These are phyloP conservation scores for Phytophthora syringae DNA, from an alignment of 352 stramenopile genomes.

Conservation along the genomic window DNA sequence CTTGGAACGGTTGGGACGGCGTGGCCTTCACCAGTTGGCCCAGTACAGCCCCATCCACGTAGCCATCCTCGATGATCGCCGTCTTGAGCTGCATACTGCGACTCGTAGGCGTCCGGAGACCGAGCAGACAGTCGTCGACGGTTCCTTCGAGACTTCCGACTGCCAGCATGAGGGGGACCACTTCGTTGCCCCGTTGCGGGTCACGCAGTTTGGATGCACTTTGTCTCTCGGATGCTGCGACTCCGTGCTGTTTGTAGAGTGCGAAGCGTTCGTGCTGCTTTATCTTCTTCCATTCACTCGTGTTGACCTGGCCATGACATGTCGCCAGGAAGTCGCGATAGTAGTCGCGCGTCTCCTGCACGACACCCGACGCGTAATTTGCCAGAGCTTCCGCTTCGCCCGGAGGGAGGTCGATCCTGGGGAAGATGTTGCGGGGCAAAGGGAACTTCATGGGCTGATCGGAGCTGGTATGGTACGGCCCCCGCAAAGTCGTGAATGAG, in stretches of 20 bases:
- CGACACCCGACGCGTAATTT: slow-evolving; percentile 23
- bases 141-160: slow-evolving; percentile 48
- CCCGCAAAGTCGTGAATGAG: slow-evolving; percentile 26
- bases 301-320: slow-evolving; percentile 25
- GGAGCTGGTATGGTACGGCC: slow-evolving; percentile 9
- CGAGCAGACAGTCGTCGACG: slow-evolving; percentile 62
- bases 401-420: slow-evolving; percentile 17
- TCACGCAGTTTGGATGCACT: slow-evolving; percentile 18
- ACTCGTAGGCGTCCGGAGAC: slow-evolving; percentile 48
- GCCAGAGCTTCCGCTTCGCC: slow-evolving; percentile 19
- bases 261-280: slow-evolving; percentile 37
- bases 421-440: slow-evolving; percentile 34
- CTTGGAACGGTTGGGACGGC: slow-evolving; percentile 52
- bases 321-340: slow-evolving; percentile 37
- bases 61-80: slow-evolving; percentile 58
- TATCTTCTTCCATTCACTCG: slow-evolving; percentile 39
- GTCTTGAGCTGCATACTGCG: slow-evolving; percentile 62
- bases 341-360: slow-evolving; percentile 33
- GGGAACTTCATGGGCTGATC: slow-evolving; percentile 33
- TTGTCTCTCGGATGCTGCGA: background rate
- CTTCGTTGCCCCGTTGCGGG: slow-evolving; percentile 18
- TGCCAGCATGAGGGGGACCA: slow-evolving; percentile 40
- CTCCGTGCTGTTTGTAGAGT: slow-evolving; percentile 39
- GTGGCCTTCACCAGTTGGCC: slow-evolving; percentile 44
- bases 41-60: slow-evolving; percentile 57